Evolutionary conservation across 805 yeast species (phyloP), one percentile per base, ranked within the genome.

Genomic region (Ogataea trehaloabstinens): DNA sequence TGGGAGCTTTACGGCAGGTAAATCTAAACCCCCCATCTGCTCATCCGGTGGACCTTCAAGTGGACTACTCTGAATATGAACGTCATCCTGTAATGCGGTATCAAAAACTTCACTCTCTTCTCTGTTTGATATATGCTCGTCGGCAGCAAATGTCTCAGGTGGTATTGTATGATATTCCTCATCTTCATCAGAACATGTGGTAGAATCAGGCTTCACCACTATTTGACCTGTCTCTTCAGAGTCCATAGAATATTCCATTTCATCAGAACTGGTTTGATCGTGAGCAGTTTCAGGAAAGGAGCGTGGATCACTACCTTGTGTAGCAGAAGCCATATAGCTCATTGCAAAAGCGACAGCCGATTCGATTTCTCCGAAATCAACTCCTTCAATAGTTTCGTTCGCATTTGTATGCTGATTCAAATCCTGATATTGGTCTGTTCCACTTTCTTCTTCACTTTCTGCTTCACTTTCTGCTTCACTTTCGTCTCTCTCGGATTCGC

Each of bases 1-100:
- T 4, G 50, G 45, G 5, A 42, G 48, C 11, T 35, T 42, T 15
- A 28, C 34, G n/a, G 43, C 24, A 13, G 43, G 28, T n/a, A n/a
- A n/a, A n/a, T n/a, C n/a, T n/a, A n/a, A n/a, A n/a, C n/a, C n/a
- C n/a, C n/a, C n/a, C n/a, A n/a, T n/a, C n/a, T n/a, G n/a, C n/a
- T n/a, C 31, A 28, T 8, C 29, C 32, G 2, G 51, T 46, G n/a
- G 54, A 54, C 25, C n/a, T n/a, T 24, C 12, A 10, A 24, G 25
- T 24, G n/a, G 25, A n/a, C 25, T 10, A 10, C 25, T 10, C n/a
- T 24, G 25, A n/a, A 24, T 24, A 10, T 28, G 37, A n/a, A 8
- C 15, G 18, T 28, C 31, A 7, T 28, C 31, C 31, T 28, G 31
- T 28, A 28, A 8, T 10, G 31, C 31, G 8, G 31, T 28, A 8